Evolutionary conservation across 441 rosid genomes (phyloP).

Genomic region (Jatropha multifida): DNA sequence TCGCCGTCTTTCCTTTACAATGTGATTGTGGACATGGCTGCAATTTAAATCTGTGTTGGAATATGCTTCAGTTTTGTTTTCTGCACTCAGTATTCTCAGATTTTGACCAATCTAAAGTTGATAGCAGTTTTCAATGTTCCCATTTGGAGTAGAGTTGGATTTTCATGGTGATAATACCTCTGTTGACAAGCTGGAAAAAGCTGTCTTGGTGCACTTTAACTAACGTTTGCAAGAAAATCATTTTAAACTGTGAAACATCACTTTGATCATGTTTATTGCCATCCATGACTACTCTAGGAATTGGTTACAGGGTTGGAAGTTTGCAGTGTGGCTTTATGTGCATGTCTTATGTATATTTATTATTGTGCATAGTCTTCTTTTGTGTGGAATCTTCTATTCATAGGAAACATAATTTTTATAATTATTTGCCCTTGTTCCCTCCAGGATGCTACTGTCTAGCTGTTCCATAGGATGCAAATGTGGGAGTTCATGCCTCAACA

Average conservation of each 20-base stretch:
- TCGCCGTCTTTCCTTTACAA: not conserved
- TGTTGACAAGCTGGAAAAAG: constrained; percentile 1
- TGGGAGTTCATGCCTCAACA: constrained; percentile 75
- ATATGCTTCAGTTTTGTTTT: not conserved
- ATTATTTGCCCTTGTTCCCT: constrained; percentile 15
- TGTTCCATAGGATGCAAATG: constrained; percentile 96
- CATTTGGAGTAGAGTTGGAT: constrained; percentile 1
- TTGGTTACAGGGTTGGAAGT: not conserved
- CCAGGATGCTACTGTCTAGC: constrained; percentile 87
- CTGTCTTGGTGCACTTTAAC: not conserved
- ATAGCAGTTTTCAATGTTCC: not conserved
- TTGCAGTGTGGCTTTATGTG: constrained; percentile 3
- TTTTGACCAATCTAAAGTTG: constrained; percentile 6
- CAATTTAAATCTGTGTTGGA: not conserved
- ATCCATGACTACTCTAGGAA: not conserved
- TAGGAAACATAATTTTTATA: not conserved
- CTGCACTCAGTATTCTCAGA: not conserved
- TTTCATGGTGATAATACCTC: not conserved
- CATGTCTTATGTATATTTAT: not conserved
- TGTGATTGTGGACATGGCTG: not conserved
- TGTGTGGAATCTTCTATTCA: not conserved
- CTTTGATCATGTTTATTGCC: not conserved
- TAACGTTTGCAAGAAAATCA: not conserved
- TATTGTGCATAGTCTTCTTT: not conserved
- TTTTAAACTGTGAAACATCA: constrained; percentile 2